Base-by-base conservation (phyloP, 192 early-diverging fungal species). In the Obelidium mucronatum region DNA sequence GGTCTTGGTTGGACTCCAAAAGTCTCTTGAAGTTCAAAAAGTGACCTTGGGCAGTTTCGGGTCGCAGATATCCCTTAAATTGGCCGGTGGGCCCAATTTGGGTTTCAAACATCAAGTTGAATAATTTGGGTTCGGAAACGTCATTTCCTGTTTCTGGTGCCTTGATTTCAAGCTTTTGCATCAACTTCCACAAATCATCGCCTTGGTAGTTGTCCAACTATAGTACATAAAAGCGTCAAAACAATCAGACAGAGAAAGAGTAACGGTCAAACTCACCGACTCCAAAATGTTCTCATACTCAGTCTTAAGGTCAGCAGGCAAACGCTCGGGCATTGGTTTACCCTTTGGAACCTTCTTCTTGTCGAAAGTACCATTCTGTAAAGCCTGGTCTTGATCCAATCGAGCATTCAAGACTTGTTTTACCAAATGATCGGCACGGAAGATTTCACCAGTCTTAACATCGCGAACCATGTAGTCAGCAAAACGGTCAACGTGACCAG, bases 21-120 rank as follows among this genome's bases (percentile, higher is more conserved):
- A 99, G 88, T 26, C 90, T 87, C 86, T 96, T 94, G 78, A 99
- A 99, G 89, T 98, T 98, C 68, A 99, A 83, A 81, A 99, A 99
- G 83, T 99, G 98, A 78, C 98, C 98, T 87, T 99, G 98, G 36
- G 98, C 97, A n/a, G 98, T 99, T 84, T 99, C 98, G 51, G 98
- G 98, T 30, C 98, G 92, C 73, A 99, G 88, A 83, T 91, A 92
- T 75, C 95, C 95, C 84, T 95, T 94, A 78, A 95, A 84, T 37
- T 96, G 89, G 64, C 98, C 98, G 48, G 97, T 97, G 64, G 98
- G 98, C 71, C 98, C 98, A 79, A 99, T 98, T 83, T 88, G 95
- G 67, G 92, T 97, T 61, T 95, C 92, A 79, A 99, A 99, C 97
- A 99, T 99, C 66, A 99, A 90, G 89, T 99, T 99, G 92, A 99